Conservation (phyloP, 306 rosid species). For the Glycyrrhiza uralensis region DNA sequence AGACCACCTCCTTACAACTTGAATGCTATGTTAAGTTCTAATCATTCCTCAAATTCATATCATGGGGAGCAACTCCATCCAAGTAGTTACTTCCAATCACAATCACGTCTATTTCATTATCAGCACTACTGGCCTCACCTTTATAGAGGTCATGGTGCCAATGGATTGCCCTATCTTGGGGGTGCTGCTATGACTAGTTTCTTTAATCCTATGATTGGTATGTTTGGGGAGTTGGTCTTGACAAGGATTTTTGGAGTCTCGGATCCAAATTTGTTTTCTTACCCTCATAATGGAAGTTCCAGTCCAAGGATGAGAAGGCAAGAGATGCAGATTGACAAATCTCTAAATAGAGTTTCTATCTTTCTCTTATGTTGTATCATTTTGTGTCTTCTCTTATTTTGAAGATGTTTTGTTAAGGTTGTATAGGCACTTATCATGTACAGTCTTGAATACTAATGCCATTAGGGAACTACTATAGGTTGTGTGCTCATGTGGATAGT, state of each 20-base stretch:
- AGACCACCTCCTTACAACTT: slow-evolving; percentile 58
- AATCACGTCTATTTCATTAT: slow-evolving; percentile 43
- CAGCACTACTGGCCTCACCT: slow-evolving; percentile 52
- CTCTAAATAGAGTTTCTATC: slow-evolving; percentile 66
- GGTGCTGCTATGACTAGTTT: slow-evolving; percentile 50
- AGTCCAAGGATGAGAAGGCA: slow-evolving; percentile 82
- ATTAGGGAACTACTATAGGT: slow-evolving; percentile 29
- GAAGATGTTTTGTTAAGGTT: slow-evolving; percentile 30
- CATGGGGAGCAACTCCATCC: slow-evolving; percentile 45
- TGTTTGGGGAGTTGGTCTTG: slow-evolving; percentile 75
- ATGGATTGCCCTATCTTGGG: slow-evolving; percentile 50
- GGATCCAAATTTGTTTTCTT: slow-evolving; percentile 45
- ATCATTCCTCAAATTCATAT: slow-evolving; percentile 32
- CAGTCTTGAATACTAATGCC: slow-evolving; percentile 4
- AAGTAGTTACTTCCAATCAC: slow-evolving; percentile 44
- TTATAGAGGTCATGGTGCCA: slow-evolving; percentile 46
- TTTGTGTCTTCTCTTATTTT: slow-evolving; percentile 82
- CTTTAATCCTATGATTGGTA: slow-evolving; percentile 60
- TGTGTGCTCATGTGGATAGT: slow-evolving; percentile 20
- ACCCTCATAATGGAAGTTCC: slow-evolving; percentile 36
- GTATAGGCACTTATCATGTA: slow-evolving; percentile 35
- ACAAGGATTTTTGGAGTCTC: slow-evolving; percentile 68
- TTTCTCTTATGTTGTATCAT: slow-evolving; percentile 74
- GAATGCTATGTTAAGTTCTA: slow-evolving; percentile 34
- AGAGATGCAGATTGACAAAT: slow-evolving; percentile 76